A percentile compares a stretch with the other conserved stretches of the same genome.
Evolutionary conservation across 495 filamentous ascomycete genomes (phyloP).

Genomic region (Neurospora tetrasperma): DNA sequence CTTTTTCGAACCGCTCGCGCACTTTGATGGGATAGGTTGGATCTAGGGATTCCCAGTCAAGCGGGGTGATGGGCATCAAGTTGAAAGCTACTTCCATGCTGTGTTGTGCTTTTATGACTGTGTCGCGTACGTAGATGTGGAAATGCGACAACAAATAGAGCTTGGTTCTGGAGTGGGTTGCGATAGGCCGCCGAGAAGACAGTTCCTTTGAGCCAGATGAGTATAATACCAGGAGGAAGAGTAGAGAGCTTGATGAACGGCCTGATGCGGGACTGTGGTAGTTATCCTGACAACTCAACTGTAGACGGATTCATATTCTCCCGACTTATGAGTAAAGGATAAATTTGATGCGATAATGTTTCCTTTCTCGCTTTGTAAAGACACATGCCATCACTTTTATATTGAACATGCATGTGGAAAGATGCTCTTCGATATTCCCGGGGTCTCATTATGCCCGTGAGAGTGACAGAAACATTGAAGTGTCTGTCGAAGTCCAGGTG

Average conservation of each 20-base stretch:
- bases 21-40: not conserved
- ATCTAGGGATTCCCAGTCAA: not conserved
- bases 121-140: not conserved
- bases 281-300: not conserved
- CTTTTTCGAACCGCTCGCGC: not conserved
- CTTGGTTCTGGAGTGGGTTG: not conserved
- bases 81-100: not conserved
- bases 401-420: not conserved
- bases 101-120: not conserved
- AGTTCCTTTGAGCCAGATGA: not conserved
- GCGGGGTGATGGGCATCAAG: constrained; percentile 1
- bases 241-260: not conserved
- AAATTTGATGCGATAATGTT: not conserved
- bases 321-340: not conserved
- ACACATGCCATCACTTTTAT: not conserved
- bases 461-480: not conserved
- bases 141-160: not conserved
- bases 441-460: not conserved
- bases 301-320: not conserved
- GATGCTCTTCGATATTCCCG: not conserved
- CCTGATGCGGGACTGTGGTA: not conserved
- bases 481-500: not conserved
- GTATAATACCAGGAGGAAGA: not conserved
- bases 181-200: not conserved
- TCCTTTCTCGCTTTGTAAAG: not conserved